Evolutionary conservation across 2,329 filamentous ascomycete species (phyloP), one percentile per base, ranked within the genome.

Genomic region (Diplodia seriata): DNA sequence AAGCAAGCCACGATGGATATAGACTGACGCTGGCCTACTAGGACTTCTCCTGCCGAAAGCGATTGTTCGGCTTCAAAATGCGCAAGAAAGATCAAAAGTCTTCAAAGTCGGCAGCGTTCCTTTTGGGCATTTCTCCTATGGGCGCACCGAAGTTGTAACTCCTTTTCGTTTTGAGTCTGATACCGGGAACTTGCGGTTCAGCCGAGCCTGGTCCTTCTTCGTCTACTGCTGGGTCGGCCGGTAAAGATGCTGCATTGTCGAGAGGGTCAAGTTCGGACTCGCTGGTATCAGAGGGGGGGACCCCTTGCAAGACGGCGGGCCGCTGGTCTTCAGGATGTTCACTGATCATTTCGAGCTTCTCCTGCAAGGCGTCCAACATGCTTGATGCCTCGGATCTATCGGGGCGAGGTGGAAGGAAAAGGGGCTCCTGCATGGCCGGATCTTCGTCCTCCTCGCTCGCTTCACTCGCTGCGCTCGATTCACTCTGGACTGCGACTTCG

Each of bases 131-230:
- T 36, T 53, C 36, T 20, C 77, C 77, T 20, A 79, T 66, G 1
- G 77, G 77, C 2, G 73, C 74, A 1, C 77, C 77, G 49, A 79
- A 74, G 63, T 79, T 79, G 69, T 76, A 71, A 15, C 71, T 74
- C 0, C 75, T 74, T 53, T 75, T 77, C 20, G 62, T 66, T 70
- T 79, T 79, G 18, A 79, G 69, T 11, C 71, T 70, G 18, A 79
- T 74, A 1, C 77, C 78, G 43, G 78, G 77, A 1, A 78, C 59
- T 20, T 56, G 38, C 47, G 57, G 57, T 23, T 61, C 54, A n/a
- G 47, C 40, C 1, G 55, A 51, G 23, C 33, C 56, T 38, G 66
- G 15, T 12, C 20, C 38, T 4, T 53, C 50, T 1, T 50, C 71
- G 6, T 70, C 68, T 36, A 71, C 72, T n/a, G 69, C 68, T 18